These are phyloP conservation scores for Apiospora saccharicola DNA, from an alignment of 2,329 filamentous ascomycete species.

Conservation along the genomic window DNA sequence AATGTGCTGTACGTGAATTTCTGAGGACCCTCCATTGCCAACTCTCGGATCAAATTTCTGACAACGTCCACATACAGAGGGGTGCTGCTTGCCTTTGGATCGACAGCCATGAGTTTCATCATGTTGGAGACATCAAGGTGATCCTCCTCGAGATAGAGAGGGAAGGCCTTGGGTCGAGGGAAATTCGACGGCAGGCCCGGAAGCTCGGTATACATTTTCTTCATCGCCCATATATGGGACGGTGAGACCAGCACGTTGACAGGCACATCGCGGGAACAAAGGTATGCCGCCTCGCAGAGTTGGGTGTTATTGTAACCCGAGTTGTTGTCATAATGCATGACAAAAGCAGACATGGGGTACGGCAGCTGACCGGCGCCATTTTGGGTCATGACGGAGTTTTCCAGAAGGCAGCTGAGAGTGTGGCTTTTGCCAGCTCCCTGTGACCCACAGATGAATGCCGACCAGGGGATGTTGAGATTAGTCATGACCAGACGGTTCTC, in stretches of 20 bases:
- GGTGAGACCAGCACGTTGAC: constrained; percentile 58
- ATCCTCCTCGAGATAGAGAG: constrained; percentile 52
- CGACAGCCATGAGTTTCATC: constrained; percentile 60
- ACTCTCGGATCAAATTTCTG: constrained; percentile 54
- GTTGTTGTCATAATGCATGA: constrained; percentile 71
- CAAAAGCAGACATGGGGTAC: constrained; percentile 63
- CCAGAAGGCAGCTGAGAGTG: constrained; percentile 60
- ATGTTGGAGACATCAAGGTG: constrained; percentile 58
- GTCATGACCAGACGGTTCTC: constrained; percentile 44
- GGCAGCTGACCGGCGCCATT: constrained; percentile 54
- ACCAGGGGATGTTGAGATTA: constrained; percentile 62
- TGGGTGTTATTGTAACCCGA: constrained; percentile 52
- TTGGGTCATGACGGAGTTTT: constrained; percentile 60
- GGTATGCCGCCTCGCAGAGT: constrained; percentile 67
- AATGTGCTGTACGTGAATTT: constrained; percentile 54
- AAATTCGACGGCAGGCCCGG: constrained; percentile 33
- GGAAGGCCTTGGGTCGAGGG: constrained; percentile 48
- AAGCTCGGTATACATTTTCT: constrained; percentile 49
- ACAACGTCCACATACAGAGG: constrained; percentile 56
- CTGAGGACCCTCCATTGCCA: constrained; percentile 48
- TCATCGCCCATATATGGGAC: constrained; percentile 51
- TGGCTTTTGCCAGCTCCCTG: constrained; percentile 69
- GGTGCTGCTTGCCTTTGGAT: constrained; percentile 53
- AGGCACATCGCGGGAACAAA: constrained; percentile 53
- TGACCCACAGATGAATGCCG: constrained; percentile 66